Percentiles rank a stretch among this genome's conserved stretches.
Conservation (phyloP, 2,329 filamentous ascomycete genomes). For the Chrysoporthe cubensis region DNA sequence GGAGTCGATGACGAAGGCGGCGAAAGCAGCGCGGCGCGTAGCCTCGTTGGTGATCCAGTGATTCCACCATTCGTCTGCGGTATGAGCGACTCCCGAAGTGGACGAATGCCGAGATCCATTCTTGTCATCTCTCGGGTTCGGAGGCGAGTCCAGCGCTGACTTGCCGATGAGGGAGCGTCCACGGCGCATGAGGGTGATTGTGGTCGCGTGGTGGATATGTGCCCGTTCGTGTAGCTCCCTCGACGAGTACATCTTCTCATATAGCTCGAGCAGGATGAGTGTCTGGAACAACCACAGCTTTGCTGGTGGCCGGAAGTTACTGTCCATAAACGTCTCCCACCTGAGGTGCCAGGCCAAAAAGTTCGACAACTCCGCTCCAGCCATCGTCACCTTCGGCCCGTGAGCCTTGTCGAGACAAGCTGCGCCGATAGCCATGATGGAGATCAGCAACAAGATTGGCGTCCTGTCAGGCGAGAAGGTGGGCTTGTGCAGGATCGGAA, state of each 20-base stretch:
- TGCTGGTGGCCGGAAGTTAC: constrained; percentile 85
- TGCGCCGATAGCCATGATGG: constrained; percentile 91
- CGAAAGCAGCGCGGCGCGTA: constrained; percentile 86
- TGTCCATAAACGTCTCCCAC: constrained; percentile 94
- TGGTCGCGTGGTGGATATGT: constrained; percentile 96
- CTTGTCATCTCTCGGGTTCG: constrained; percentile 67
- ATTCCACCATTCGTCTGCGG: constrained; percentile 90
- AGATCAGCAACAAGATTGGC: constrained; percentile 80
- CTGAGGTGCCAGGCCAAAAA: constrained; percentile 92
- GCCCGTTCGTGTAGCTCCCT: constrained; percentile 89
- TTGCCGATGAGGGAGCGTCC: constrained; percentile 89
- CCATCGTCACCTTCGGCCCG: constrained; percentile 71
- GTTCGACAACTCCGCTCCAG: constrained; percentile 82
- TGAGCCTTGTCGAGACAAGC: constrained; percentile 86
- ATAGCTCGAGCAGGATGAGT: constrained; percentile 83
- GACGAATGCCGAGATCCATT: constrained; percentile 64
- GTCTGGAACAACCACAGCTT: constrained; percentile 97
- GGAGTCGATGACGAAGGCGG: constrained; percentile 92
- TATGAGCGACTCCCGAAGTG: constrained; percentile 65
- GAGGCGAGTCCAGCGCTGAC: constrained; percentile 81
- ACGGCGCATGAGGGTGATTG: constrained; percentile 90
- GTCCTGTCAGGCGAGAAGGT: constrained; percentile 90
- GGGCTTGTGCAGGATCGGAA: constrained; percentile 92
- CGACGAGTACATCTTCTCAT: constrained; percentile 98
- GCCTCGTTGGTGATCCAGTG: constrained; percentile 95